Base-by-base conservation (phyloP, 2,329 filamentous ascomycete genomes). In the Didymella arachidicola region DNA sequence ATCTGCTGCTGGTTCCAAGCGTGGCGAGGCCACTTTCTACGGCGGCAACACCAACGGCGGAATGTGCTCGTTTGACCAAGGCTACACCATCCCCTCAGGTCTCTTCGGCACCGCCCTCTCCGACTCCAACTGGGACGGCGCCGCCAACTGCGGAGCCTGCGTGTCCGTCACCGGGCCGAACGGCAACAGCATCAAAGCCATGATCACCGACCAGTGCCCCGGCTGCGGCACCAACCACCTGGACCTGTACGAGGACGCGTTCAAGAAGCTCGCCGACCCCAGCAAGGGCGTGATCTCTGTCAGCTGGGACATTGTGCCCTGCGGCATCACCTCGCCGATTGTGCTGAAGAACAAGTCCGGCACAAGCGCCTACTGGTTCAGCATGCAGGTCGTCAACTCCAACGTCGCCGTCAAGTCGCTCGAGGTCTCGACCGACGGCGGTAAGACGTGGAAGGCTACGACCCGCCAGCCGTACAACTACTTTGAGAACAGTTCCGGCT, bases 311-410 rank as follows among this genome's bases (percentile, higher is more conserved):
- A 79, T 80, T 59, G 79, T 84, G 11, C 67, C 79, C 19, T 86
- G 84, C 66, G 82, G 80, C 42, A 83, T 86, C 67, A 78, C 78
- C 46, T 73, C 77, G 0, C 80, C 83, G 1, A 72, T 87, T 10
- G 65, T 78, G 44, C 77, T 86, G 25, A 80, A 82, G 72, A 84
- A 84, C 76, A 86, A 86, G 71, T 77, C 79, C 22, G 82, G 82
- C 25, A 80, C 81, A 3, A 83, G 80, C 4, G 69, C 74, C 29
- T 80, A 81, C 72, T 86, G 83, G 83, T 86, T 86, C 77, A 81
- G 80, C 46, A 86, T 87, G 80, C 87, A 90, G 72, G 86, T 89
- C 42, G 79, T 87, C 67, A 89, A 89, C 74, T 77, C 84, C 67
- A 87, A 87, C 71, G 79, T 84, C 59, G 79, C 81, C 16, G 81